phyloP scores from a whole-genome alignment of 176 grass and related monocot genomes.

The Phragmites australis region DNA sequence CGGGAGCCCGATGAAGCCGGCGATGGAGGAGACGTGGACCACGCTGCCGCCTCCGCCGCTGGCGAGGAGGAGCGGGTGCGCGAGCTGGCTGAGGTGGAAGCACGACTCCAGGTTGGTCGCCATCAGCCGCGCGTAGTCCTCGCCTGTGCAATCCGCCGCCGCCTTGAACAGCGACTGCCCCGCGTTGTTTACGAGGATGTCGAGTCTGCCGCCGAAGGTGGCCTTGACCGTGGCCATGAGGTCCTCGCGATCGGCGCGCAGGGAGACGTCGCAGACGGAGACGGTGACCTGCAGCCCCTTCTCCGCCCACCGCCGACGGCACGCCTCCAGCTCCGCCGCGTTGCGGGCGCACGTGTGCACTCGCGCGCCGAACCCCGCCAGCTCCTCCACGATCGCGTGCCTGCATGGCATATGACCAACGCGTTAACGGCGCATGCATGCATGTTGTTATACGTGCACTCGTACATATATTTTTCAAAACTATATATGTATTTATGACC shows the following conservation, averaged over 20 bases:
- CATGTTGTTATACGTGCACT: too few relatives aligned
- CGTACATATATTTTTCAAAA: too few relatives aligned
- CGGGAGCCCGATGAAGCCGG: background rate
- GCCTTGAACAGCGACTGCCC: background rate
- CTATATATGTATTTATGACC: too few relatives aligned
- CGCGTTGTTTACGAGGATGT: conserved; percentile 51
- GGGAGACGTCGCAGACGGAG: conserved; percentile 49
- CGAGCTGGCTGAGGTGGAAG: conserved; percentile 53
- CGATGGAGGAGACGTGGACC: conserved; percentile 39
- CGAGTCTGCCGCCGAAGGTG: conserved; percentile 36
- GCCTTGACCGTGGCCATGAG: conserved; percentile 5
- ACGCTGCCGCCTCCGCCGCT: background rate
- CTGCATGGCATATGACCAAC: too few relatives aligned
- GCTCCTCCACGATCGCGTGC: conserved; percentile 46
- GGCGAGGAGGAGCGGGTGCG: conserved; percentile 12
- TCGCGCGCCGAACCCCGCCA: conserved; percentile 21
- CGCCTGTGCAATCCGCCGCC: background rate
- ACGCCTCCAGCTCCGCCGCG: conserved; percentile 37
- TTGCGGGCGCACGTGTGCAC: conserved; percentile 47
- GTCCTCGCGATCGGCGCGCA: conserved; percentile 9
- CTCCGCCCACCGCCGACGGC: conserved; percentile 31
- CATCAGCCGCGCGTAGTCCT: conserved; percentile 37
- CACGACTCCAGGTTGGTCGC: conserved; percentile 43
- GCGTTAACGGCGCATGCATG: too few relatives aligned
- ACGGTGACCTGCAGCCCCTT: background rate